Evolutionary conservation across 2,329 filamentous ascomycete species (phyloP), one percentile per base, ranked within the genome.

Genomic region (Fusarium abutilonis): DNA sequence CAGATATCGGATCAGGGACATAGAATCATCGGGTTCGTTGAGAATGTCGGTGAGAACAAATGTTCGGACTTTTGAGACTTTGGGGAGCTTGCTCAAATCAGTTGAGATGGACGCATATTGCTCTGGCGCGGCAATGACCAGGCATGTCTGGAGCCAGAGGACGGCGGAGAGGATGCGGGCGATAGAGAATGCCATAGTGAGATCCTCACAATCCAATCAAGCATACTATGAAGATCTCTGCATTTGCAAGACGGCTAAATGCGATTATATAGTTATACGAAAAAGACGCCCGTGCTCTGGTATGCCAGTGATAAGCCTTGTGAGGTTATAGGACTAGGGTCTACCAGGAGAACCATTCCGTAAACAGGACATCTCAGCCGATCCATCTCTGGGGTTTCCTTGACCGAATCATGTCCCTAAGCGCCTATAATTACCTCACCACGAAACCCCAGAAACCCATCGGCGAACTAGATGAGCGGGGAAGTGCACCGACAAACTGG

Each of bases 21-120:
- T 58, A 2, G 52, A 45, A 6, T 58, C 56, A 45, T 59, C 56
- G 1, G 56, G 56, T 4, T 58, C 56, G 3, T 54, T 54, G 11
- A 43, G 46, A 3, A 54, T 57, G 14, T 58, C 56, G 0, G 56
- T 57, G 4, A 58, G 23, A 5, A 58, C 44, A 9, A 58, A 58
- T 1, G 53, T 52, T 21, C 53, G 38, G 21, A 52, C 26, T 1
- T 19, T 45, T 6, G 49, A 52, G 3, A 52, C 49, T 6, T 39
- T 52, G 1, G 26, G 14, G 1, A 52, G 17, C 17, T 9, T 39
- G 1, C 6, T 48, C 2, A 52, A n/a, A 6, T 32, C 34, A 10
- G 26, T 32, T 3, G n/a, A 11, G 4, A 17, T 1, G 6, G 36
- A 38, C 7, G 19, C 34, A 39, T 19, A 13, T 17, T 19, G 17